These are phyloP conservation scores for Angophora floribunda DNA, from an alignment of 345 rosid species.

Conservation along the genomic window DNA sequence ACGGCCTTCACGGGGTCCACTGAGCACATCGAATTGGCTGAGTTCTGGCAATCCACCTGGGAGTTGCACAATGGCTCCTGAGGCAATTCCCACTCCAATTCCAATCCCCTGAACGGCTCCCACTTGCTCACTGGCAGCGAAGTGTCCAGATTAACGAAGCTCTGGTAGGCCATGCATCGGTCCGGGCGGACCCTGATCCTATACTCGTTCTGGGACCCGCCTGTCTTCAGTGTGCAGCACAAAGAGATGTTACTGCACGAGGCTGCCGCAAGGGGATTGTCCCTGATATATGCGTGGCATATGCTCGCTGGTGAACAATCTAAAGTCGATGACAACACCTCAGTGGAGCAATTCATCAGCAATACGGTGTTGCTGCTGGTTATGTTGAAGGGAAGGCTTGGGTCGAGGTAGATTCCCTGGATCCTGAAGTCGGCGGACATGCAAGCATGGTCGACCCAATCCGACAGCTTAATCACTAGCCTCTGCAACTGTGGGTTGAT, in stretches of 20 bases:
- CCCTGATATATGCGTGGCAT: constrained; percentile 38
- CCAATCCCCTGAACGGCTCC: constrained; percentile 43
- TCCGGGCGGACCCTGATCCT: constrained; percentile 14
- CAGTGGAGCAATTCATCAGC: constrained; percentile 33
- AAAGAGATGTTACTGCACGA: constrained; percentile 19
- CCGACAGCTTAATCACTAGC: constrained; percentile 22
- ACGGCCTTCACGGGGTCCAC: constrained; percentile 10
- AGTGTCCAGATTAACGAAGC: constrained; percentile 35
- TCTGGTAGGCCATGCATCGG: constrained; percentile 49
- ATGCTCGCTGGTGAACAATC: constrained; percentile 34
- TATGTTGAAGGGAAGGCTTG: constrained; percentile 36
- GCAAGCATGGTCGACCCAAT: constrained; percentile 17
- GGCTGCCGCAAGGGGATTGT: constrained; percentile 10
- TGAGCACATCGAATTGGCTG: constrained; percentile 37
- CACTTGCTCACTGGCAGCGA: constrained; percentile 19
- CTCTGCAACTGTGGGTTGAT: constrained; percentile 29
- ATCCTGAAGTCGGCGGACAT: constrained; percentile 19
- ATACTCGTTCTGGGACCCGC: constrained; percentile 23
- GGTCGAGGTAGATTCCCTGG: constrained; percentile 32
- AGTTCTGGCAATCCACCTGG: constrained; percentile 30
- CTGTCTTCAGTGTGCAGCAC: constrained; percentile 36
- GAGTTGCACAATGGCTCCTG: constrained; percentile 38
- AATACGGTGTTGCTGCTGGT: constrained; percentile 42
- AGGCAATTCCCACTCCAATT: constrained; percentile 51
- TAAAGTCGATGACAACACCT: constrained; percentile 18